These are phyloP conservation scores for Moesziomyces sp. DNA, from an alignment of 1,284 basidiomycete genomes.

Conservation along the genomic window DNA sequence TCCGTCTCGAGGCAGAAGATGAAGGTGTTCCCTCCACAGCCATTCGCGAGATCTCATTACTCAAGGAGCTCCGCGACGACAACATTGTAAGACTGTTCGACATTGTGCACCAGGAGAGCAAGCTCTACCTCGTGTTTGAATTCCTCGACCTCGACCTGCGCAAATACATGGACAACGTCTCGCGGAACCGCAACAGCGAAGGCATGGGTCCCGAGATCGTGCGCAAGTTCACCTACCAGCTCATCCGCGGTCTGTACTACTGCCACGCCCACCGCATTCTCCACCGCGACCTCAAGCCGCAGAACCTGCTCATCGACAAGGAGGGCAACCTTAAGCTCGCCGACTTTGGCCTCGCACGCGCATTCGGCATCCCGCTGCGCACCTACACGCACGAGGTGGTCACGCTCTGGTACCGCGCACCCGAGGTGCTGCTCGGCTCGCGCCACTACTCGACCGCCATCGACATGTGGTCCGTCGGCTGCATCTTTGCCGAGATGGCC, in stretches of 20 bases:
- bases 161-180: conserved; percentile 85
- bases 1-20: conserved; percentile 95
- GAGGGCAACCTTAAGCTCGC: conserved; percentile 73
- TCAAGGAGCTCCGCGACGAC: conserved; percentile 95
- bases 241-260: conserved; percentile 87
- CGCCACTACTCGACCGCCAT: conserved; percentile 94
- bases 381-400: conserved; percentile 98
- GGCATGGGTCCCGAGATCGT: conserved; percentile 78
- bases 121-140: conserved; percentile 97
- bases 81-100: conserved; percentile 95
- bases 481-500: conserved; percentile 89
- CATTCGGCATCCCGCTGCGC: conserved; percentile 96
- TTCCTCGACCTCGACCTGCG: conserved; percentile 94
- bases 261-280: conserved; percentile 96
- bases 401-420: conserved; percentile 97
- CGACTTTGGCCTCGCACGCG: conserved; percentile 94
- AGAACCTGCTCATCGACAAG: conserved; percentile 94
- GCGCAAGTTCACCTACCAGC: conserved; percentile 91
- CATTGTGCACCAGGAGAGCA: conserved; percentile 96
- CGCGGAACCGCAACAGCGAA: conserved; percentile 69
- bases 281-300: conserved; percentile 96
- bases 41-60: conserved; percentile 93
- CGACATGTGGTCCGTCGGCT: conserved; percentile 98
- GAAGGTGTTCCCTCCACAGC: conserved; percentile 97
- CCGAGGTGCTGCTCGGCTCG: conserved; percentile 93